These are phyloP conservation scores for Aspergillus pseudoterreus DNA, from an alignment of 2,329 filamentous ascomycete species.

Conservation along the genomic window DNA sequence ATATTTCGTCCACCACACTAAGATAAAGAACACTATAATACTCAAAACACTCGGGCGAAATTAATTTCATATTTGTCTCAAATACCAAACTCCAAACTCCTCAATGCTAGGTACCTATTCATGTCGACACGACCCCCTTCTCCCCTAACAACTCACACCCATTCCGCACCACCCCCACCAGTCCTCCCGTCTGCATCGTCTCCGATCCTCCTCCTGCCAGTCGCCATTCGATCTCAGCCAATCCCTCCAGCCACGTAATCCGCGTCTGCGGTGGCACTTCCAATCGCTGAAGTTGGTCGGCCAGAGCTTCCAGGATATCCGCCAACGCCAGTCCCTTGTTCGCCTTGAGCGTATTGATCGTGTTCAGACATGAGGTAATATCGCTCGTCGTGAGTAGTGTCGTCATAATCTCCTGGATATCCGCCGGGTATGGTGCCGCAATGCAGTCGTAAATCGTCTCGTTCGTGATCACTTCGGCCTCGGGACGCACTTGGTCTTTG, in stretches of 20 bases:
- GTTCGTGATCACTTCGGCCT: slow-evolving; percentile 83
- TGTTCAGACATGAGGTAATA: slow-evolving; percentile 82
- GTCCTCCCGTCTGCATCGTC: slow-evolving; percentile 82
- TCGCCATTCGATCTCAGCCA: slow-evolving; percentile 90
- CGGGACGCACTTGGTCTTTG: slow-evolving; percentile 55
- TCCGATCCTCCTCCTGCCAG: slow-evolving; percentile 85
- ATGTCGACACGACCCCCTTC: slow-evolving; percentile 17
- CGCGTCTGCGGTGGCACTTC: slow-evolving; percentile 84
- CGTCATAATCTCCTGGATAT: slow-evolving; percentile 78
- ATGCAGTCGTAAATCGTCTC: slow-evolving; percentile 96
- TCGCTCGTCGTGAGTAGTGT: slow-evolving; percentile 82
- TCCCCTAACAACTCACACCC: slow-evolving; percentile 72
- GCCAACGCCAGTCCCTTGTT: slow-evolving; percentile 84
- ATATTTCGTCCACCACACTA: too few species aligned
- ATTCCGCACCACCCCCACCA: slow-evolving; percentile 82
- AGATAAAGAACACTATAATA: too few species aligned
- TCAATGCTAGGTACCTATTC: background rate
- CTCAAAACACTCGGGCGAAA: too few species aligned
- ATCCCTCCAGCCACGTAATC: slow-evolving; percentile 84
- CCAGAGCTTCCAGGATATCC: slow-evolving; percentile 83
- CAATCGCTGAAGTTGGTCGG: slow-evolving; percentile 75
- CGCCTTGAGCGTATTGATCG: slow-evolving; percentile 82
- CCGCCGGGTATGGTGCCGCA: slow-evolving; percentile 85
- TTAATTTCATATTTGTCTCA: too few species aligned
- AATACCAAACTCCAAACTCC: background rate